Evolutionary conservation across 768 basidiomycete species (phyloP).

Genomic region (Strobilomyces echinocephalus): DNA sequence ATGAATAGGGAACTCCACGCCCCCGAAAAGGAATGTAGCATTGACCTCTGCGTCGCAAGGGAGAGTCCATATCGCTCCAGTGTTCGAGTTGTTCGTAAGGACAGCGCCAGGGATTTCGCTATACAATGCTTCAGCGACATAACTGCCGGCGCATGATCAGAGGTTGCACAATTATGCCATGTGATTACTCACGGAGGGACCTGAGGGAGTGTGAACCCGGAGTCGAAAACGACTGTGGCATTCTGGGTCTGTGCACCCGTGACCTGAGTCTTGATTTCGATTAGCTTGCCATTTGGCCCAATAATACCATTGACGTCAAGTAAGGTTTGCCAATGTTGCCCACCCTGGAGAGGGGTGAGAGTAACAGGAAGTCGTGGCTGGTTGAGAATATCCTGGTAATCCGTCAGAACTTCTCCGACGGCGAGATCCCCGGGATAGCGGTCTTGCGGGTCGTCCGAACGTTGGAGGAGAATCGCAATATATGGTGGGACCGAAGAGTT

Average conservation of each 20-base stretch:
- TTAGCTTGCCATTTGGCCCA: conserved; percentile 53
- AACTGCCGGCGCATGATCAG: conserved; percentile 28
- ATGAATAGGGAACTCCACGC: conserved; percentile 55
- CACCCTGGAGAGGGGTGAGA: conserved; percentile 30
- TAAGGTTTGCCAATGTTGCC: conserved; percentile 64
- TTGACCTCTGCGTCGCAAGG: conserved; percentile 64
- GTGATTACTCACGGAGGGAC: conserved; percentile 41
- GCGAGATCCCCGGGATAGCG: conserved; percentile 57
- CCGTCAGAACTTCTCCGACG: conserved; percentile 51
- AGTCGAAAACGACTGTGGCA: conserved; percentile 61
- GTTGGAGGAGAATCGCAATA: conserved; percentile 60
- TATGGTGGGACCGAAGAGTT: conserved; percentile 55
- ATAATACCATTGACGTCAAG: conserved; percentile 60
- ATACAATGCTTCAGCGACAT: conserved; percentile 60
- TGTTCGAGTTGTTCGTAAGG: conserved; percentile 33
- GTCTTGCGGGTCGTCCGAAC: conserved; percentile 49
- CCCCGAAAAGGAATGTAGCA: conserved; percentile 59
- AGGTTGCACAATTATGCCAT: conserved; percentile 9
- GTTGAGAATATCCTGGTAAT: conserved; percentile 44
- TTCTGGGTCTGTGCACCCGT: conserved; percentile 39
- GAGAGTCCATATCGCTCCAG: conserved; percentile 53
- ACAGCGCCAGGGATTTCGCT: conserved; percentile 49
- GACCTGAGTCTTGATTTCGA: conserved; percentile 45
- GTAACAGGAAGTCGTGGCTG: conserved; percentile 52
- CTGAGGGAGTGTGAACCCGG: conserved; percentile 66